Conservation (phyloP, 768 basidiomycete species). For the Tylopilus sp. region DNA sequence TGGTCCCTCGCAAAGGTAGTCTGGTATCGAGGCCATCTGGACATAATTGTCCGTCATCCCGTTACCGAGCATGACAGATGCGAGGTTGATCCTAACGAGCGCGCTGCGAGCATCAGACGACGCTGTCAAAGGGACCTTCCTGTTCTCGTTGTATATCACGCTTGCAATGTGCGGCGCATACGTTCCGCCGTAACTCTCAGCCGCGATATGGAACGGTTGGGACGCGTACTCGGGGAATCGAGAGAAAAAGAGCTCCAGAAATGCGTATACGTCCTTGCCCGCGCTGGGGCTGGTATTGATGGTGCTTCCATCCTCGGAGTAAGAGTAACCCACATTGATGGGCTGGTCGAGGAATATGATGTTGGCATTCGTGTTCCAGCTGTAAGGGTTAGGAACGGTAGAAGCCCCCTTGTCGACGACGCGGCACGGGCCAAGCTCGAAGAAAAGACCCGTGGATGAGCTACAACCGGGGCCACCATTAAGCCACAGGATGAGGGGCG, state of each 20-base stretch:
- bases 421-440: constrained; percentile 89
- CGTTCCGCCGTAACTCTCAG: constrained; percentile 75
- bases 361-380: constrained; percentile 78
- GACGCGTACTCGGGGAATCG: constrained; percentile 71
- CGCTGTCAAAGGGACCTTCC: constrained; percentile 42
- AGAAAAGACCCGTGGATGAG: constrained; percentile 80
- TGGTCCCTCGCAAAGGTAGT: constrained; percentile 79
- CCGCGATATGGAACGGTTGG: constrained; percentile 73
- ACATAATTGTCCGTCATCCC: constrained; percentile 80
- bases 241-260: constrained; percentile 76
- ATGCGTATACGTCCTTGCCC: constrained; percentile 86
- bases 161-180: constrained; percentile 86
- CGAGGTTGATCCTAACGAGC: constrained; percentile 73
- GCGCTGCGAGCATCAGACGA: constrained; percentile 37
- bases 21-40: constrained; percentile 79
- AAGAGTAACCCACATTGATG: constrained; percentile 88
- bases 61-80: constrained; percentile 83
- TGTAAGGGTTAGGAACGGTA: constrained; percentile 70
- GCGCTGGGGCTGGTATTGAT: constrained; percentile 83
- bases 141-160: constrained; percentile 77
- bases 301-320: constrained; percentile 66
- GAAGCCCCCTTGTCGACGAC: constrained; percentile 67
- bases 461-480: constrained; percentile 77
- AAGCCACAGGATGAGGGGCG: constrained; percentile 89
- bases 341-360: constrained; percentile 69